Conservation (phyloP, 768 basidiomycete species). For the Phlebiopsis gigantea region DNA sequence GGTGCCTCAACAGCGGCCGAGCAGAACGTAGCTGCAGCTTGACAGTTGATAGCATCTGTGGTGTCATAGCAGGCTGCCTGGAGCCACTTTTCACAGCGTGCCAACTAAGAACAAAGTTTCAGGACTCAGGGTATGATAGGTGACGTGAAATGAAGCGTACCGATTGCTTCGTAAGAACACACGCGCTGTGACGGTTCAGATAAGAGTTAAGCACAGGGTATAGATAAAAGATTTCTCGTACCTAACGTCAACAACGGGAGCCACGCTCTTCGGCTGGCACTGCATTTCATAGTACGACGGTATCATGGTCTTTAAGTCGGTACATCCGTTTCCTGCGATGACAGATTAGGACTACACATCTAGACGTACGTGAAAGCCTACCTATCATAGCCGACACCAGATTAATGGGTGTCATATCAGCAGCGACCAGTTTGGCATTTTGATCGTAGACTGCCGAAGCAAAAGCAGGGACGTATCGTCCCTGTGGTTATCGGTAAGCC, state of each 20-base stretch:
- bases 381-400: conserved; percentile 43
- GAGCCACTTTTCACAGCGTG: conserved; percentile 35
- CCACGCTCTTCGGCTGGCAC: conserved; percentile 45
- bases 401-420: conserved; percentile 43
- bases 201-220: background rate
- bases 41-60: conserved; percentile 37
- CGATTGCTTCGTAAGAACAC: conserved; percentile 37
- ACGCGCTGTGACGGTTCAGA: conserved; percentile 24
- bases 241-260: conserved; percentile 43
- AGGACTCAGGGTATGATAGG: conserved; percentile 27
- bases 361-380: conserved; percentile 13
- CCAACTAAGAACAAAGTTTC: conserved; percentile 24
- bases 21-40: conserved; percentile 36
- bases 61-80: conserved; percentile 35
- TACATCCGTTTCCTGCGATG: conserved; percentile 36
- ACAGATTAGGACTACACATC: background rate
- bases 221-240: conserved; percentile 6
- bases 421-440: conserved; percentile 33
- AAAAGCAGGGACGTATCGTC: conserved; percentile 46
- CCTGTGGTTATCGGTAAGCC: conserved; percentile 24
- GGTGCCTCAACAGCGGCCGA: background rate
- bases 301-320: conserved; percentile 31
- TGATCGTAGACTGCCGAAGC: conserved; percentile 43
- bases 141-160: conserved; percentile 21
- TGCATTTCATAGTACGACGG: conserved; percentile 44